Base-by-base conservation (phyloP, 306 rosid species). In the Vicia villosa region DNA sequence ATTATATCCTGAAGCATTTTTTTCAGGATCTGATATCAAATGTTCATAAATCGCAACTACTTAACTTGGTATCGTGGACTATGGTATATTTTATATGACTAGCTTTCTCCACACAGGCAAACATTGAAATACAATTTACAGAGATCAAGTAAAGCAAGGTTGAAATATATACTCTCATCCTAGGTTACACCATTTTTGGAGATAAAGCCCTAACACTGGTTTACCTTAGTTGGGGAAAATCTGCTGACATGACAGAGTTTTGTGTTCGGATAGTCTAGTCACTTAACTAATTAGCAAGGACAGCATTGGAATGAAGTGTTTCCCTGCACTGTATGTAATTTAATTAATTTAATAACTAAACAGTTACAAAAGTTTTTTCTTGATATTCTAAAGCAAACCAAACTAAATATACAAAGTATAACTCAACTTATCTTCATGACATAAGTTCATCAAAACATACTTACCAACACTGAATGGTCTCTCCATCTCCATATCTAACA, bases 391-490 rank as follows among this genome's bases (percentile, higher is more conserved):
- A 72, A 76, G 37, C 66, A 7, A 12, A 49, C 8, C 55, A 46
- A n/a, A 49, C n/a, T 30, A 46, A 68, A 56, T 20, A 64, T 32
- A 37, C 24, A 43, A 10, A 47, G 14, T 11, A 46, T 10, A 62
- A 21, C 54, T 6, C 56, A 57, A 59, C 42, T 10, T 13, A 37
- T 51, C 7, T 46, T 49, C 68, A 49, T 65, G 66, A 67, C 1
- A 56, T 36, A 19, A 32, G 65, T 50, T 78, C 20, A 34, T 16
- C 63, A 21, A 68, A 73, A 76, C 92, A 41, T 70, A 88, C 96
- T 87, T 74, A 79, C 42, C 24, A 57, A 77, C 70, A 65, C 16
- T 61, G 63, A 59, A 71, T 61, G 66, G 62, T 66, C 36, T 9
- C 50, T 74, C 74, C 74, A 69, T 12, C 50, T 74, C 74, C 74